Base-by-base conservation (phyloP, 2,329 filamentous ascomycete genomes). In the Cryphonectria radicalis region DNA sequence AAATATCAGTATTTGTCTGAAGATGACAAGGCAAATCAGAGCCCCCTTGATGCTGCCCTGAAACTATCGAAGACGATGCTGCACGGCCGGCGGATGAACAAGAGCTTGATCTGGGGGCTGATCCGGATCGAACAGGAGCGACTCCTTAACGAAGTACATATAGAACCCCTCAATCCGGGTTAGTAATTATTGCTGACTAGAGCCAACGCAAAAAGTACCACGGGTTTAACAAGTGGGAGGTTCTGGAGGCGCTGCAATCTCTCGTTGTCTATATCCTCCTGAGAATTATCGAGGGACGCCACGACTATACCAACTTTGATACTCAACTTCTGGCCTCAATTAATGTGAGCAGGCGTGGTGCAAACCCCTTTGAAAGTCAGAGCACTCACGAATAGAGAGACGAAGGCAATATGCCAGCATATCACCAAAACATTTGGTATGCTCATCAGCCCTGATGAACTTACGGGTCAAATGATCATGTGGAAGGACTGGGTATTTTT, bases 401-500 rank as follows among this genome's bases (percentile, higher is more conserved):
- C 25, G 59, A 66, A 70, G 68, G 68, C 68, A 46, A 62, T 70
- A 62, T 70, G 68, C 59, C 63, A 40, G 50, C 63, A 66, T 37
- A 32, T 70, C 35, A 32, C 63, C n/a, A n/a, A 63, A n/a, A 42
- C 55, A 40, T 70, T 60, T 53, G 68, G 68, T 55, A 66, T 35
- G 63, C 40, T 70, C 55, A 53, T 70, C 68, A 70, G 68, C 68
- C 40, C 68, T 60, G 68, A 63, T 42, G 68, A 70, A 55, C 63
- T 67, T 37, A 53, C 40, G n/a, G 68, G 68, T 43, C 55, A 63
- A 37, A 70, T 62, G 63, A 66, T 70, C 6, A 28, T 42, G 53
- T 70, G 68, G 68, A 66, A 67, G 63, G 68, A 70, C 55, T 70
- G 68, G 68, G 63, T 66, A 50, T 70, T 70, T 42, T 70, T 59